phyloP scores from a whole-genome alignment of 257 asterid species.

The Ballota nigra region DNA sequence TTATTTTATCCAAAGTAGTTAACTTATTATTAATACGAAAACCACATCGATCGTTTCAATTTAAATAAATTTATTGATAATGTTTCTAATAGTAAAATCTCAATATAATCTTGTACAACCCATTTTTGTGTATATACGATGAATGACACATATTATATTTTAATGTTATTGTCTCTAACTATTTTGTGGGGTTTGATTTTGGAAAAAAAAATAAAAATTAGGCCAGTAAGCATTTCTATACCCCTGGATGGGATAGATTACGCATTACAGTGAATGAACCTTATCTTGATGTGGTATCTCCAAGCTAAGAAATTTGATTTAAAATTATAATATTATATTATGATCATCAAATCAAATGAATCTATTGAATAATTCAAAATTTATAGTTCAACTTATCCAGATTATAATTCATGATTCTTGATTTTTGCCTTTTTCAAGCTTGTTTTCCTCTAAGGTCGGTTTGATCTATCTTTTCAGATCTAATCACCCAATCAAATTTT shows the following conservation, averaged over 20 bases:
- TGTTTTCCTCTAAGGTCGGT: background rate
- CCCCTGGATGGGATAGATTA: background rate
- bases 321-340: background rate
- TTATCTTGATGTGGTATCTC: slow-evolving; percentile 22
- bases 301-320: slow-evolving; percentile 4
- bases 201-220: background rate
- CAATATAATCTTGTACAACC: background rate
- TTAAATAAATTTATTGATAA: too few species aligned
- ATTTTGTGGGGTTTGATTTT: background rate
- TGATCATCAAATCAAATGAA: slow-evolving; percentile 3
- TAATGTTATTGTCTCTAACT: background rate
- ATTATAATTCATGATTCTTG: slow-evolving; percentile 11
- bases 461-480: background rate
- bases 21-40: too few species aligned
- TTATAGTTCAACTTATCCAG: background rate
- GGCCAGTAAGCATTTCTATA: slow-evolving; percentile 5
- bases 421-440: background rate
- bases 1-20: too few species aligned
- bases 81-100: background rate
- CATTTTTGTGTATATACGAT: background rate
- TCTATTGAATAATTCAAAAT: background rate
- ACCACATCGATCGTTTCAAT: too few species aligned
- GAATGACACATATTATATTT: background rate
- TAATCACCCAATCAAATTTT: background rate
- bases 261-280: background rate